phyloP scores from a whole-genome alignment of 2,329 filamentous ascomycete species.

The Curvularia spicifera region DNA sequence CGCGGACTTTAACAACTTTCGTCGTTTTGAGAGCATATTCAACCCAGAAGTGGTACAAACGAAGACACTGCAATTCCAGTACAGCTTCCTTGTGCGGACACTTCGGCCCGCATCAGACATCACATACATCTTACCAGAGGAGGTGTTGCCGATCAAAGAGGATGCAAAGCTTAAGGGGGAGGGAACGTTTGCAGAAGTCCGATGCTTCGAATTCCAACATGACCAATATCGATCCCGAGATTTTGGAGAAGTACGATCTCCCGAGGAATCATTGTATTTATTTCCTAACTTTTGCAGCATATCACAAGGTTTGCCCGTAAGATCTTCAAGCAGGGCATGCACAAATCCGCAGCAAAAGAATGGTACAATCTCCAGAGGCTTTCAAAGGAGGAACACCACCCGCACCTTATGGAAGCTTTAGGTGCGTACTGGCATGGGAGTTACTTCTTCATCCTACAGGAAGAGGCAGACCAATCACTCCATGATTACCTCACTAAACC shows the following conservation, averaged over 20 bases:
- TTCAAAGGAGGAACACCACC: conserved; percentile 17
- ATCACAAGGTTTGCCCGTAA: conserved; percentile 21
- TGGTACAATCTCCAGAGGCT: conserved; percentile 21
- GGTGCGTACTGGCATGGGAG: conserved; percentile 20
- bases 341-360: conserved; percentile 13
- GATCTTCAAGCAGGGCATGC: conserved; percentile 18
- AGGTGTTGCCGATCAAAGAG: conserved; percentile 18
- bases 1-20: conserved; percentile 5
- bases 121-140: conserved; percentile 5
- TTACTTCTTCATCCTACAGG: conserved; percentile 19
- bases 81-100: conserved; percentile 17
- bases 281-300: conserved; percentile 12
- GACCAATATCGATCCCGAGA: conserved; percentile 18
- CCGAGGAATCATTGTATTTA: not conserved
- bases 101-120: conserved; percentile 12
- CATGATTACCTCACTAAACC: conserved; percentile 19
- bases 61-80: conserved; percentile 12
- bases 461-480: conserved; percentile 18
- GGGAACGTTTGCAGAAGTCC: conserved; percentile 16
- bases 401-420: conserved; percentile 19
- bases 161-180: conserved; percentile 14
- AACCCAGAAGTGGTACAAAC: conserved; percentile 4
- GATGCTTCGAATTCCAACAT: conserved; percentile 20
- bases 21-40: conserved; percentile 2
- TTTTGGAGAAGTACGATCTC: conserved; percentile 17